These are phyloP conservation scores for Euphorbia lathyris DNA, from an alignment of 345 rosid species.

Conservation along the genomic window DNA sequence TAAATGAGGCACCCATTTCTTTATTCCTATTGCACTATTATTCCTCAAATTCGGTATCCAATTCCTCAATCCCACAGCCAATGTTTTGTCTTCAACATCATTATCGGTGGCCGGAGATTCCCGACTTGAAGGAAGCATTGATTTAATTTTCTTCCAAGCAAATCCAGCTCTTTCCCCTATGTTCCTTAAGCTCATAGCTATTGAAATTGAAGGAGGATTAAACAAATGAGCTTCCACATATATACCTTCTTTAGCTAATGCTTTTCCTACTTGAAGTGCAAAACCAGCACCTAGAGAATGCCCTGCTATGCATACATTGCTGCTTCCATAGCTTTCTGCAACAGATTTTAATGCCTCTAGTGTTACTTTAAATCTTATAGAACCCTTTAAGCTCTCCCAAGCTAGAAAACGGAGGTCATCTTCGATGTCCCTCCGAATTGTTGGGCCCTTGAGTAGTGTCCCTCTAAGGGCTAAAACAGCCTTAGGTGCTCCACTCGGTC, in stretches of 20 bases:
- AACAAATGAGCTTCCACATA: conserved; percentile 88
- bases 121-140: conserved; percentile 63
- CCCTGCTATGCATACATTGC: conserved; percentile 76
- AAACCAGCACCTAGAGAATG: conserved; percentile 97
- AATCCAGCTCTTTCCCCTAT: conserved; percentile 74
- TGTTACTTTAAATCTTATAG: conserved; percentile 74
- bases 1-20: conserved; percentile 85
- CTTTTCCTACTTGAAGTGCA: conserved; percentile 93
- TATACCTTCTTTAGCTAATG: conserved; percentile 78
- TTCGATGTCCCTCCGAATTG: conserved; percentile 77
- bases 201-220: conserved; percentile 85
- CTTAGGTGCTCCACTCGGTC: conserved; percentile 92
- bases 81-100: background rate
- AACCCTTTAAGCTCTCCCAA: conserved; percentile 95
- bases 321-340: conserved; percentile 75
- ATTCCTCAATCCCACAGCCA: conserved; percentile 13
- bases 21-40: conserved; percentile 40
- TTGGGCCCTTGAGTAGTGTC: conserved; percentile 74
- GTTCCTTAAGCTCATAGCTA: conserved; percentile 88
- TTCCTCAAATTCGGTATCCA: conserved; percentile 24
- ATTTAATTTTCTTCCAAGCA: conserved; percentile 73
- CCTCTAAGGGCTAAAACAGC: conserved; percentile 81
- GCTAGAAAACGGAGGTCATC: conserved; percentile 95
- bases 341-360: conserved; percentile 54
- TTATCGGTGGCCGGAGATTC: background rate